Evolutionary conservation across 495 filamentous ascomycete genomes (phyloP).

Genomic region (Penicillium maclennaniae): DNA sequence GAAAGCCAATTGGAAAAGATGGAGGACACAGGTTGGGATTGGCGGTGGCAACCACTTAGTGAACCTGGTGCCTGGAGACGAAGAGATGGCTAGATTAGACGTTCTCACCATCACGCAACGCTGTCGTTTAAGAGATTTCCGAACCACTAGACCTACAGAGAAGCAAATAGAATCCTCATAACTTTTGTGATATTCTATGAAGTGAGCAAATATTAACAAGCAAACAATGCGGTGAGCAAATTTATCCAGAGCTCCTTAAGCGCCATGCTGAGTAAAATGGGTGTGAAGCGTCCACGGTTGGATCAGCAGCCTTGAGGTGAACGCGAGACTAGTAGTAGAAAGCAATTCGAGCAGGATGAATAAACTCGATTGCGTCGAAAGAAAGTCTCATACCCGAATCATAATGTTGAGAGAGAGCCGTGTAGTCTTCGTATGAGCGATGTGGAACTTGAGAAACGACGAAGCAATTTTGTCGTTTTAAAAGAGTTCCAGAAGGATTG

Average conservation of each 20-base stretch:
- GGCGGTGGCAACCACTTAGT: constrained; percentile 32
- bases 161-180: constrained; percentile 1
- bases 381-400: background rate
- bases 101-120: background rate
- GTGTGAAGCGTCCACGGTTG: background rate
- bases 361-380: background rate
- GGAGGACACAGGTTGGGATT: constrained; percentile 35
- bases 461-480: background rate
- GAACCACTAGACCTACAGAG: background rate
- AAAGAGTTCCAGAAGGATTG: background rate
- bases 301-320: background rate
- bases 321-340: background rate
- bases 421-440: background rate
- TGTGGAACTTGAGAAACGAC: background rate
- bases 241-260: constrained; percentile 25
- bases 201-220: constrained; percentile 14
- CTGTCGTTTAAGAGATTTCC: background rate
- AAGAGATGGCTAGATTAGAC: constrained; percentile 2
- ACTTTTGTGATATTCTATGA: constrained; percentile 20
- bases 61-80: constrained; percentile 36
- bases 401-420: background rate
- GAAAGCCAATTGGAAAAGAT: constrained; percentile 15
- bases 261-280: constrained; percentile 28
- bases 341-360: background rate
- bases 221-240: constrained; percentile 6